Evolutionary conservation across 495 filamentous ascomycete species (phyloP).

Genomic region (Letharia lupina): DNA sequence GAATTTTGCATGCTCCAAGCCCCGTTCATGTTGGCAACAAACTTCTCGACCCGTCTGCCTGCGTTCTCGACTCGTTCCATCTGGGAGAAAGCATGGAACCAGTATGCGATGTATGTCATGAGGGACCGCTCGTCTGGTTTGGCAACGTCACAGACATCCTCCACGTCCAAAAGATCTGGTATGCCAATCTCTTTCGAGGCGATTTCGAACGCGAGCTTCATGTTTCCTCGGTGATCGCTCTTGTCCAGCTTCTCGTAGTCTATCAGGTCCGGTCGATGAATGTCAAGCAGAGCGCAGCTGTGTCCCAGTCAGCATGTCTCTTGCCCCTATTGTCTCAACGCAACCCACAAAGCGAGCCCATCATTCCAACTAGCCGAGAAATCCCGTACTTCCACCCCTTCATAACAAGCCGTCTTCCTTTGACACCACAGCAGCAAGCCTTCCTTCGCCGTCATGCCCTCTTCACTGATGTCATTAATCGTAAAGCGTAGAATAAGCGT

Average conservation of each 20-base stretch:
- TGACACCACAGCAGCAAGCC: conserved; percentile 95
- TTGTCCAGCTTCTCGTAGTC: conserved; percentile 94
- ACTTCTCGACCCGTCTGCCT: conserved; percentile 92
- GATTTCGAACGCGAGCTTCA: conserved; percentile 94
- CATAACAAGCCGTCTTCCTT: conserved; percentile 95
- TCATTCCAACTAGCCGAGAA: conserved; percentile 97
- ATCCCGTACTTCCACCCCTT: conserved; percentile 87
- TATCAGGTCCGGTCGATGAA: conserved; percentile 93
- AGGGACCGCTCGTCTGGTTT: conserved; percentile 92
- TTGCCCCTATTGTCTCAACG: background rate
- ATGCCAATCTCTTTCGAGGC: conserved; percentile 95
- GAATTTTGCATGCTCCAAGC: conserved; percentile 98
- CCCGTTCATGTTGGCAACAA: conserved; percentile 97
- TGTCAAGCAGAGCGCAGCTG: conserved; percentile 85
- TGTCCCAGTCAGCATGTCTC: conserved; percentile 6
- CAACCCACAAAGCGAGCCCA: conserved; percentile 70
- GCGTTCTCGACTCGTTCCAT: conserved; percentile 98
- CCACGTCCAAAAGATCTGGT: conserved; percentile 88
- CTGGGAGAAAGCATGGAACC: conserved; percentile 98
- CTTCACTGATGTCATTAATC: conserved; percentile 96
- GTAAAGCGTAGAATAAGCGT: conserved; percentile 95
- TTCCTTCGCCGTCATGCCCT: conserved; percentile 96
- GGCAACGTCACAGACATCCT: conserved; percentile 94
- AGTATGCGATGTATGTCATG: conserved; percentile 99
- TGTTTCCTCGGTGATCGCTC: conserved; percentile 89